These are phyloP conservation scores for Ganoderma leucocontextum DNA, from an alignment of 1,284 basidiomycete genomes.

Conservation along the genomic window DNA sequence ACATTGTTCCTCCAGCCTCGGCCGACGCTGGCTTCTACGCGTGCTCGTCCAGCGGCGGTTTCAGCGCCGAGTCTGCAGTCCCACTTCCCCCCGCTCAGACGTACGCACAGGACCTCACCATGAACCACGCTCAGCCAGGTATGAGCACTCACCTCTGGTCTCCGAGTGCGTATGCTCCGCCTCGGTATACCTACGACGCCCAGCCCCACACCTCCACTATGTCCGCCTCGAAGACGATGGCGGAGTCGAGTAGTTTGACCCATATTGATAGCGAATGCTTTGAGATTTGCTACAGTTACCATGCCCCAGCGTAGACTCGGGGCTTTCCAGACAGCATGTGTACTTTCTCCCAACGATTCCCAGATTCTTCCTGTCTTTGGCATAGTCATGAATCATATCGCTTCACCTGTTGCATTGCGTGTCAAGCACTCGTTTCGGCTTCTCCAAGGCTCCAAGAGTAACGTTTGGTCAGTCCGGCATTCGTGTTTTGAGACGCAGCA, in stretches of 20 bases:
- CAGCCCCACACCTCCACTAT: not conserved
- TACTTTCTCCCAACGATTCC: too few species aligned
- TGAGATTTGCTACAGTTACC: not conserved
- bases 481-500: not conserved
- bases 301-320: not conserved
- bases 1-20: not conserved
- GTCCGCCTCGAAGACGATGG: not conserved
- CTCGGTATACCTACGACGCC: not conserved
- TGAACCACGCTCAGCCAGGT: not conserved
- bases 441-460: too few species aligned
- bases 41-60: not conserved
- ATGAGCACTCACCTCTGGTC: slow-evolving; percentile 4
- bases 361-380: too few species aligned
- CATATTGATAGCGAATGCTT: not conserved
- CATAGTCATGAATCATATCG: too few species aligned
- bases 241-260: not conserved
- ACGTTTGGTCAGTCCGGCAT: too few species aligned
- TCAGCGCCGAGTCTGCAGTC: too few species aligned
- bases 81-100: too few species aligned
- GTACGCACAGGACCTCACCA: not conserved
- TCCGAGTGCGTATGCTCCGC: not conserved
- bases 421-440: too few species aligned
- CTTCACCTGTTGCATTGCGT: too few species aligned
- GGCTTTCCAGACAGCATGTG: not conserved
- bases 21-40: not conserved